Evolutionary conservation across 2,329 filamentous ascomycete genomes (phyloP).

Genomic region (Raffaelea arxii): DNA sequence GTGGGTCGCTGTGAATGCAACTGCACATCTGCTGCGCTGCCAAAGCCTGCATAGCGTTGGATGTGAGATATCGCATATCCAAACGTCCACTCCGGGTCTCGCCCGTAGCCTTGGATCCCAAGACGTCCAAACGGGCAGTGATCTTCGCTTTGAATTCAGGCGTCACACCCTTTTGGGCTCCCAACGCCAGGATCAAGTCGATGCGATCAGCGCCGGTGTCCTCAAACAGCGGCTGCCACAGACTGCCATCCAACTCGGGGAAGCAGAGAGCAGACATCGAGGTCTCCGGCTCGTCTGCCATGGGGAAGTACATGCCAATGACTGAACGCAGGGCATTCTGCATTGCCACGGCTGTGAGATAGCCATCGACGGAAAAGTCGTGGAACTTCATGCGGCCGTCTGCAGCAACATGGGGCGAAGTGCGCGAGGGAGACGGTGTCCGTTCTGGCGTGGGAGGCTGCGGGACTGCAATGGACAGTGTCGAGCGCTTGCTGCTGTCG

Average conservation of each 20-base stretch:
- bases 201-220: constrained; percentile 27
- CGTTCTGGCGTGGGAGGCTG: constrained; percentile 13
- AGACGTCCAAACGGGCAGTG: constrained; percentile 41
- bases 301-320: constrained; percentile 40
- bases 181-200: constrained; percentile 52
- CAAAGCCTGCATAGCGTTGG: constrained; percentile 50
- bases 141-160: constrained; percentile 39
- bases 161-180: constrained; percentile 44
- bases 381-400: constrained; percentile 25
- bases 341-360: constrained; percentile 39
- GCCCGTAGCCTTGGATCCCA: constrained; percentile 39
- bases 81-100: constrained; percentile 43
- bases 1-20: constrained; percentile 16
- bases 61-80: constrained; percentile 52
- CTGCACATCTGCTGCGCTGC: constrained; percentile 29
- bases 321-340: constrained; percentile 49
- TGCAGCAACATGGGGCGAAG: background rate
- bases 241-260: constrained; percentile 34
- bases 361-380: constrained; percentile 29
- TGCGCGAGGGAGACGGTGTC: constrained; percentile 28
- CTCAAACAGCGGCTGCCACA: constrained; percentile 45
- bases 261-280: constrained; percentile 36
- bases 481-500: background rate
- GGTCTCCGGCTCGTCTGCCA: constrained; percentile 21
- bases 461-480: background rate